Evolutionary conservation across 148 eudicot genomes (phyloP).

Genomic region (Diospyros kaki): DNA sequence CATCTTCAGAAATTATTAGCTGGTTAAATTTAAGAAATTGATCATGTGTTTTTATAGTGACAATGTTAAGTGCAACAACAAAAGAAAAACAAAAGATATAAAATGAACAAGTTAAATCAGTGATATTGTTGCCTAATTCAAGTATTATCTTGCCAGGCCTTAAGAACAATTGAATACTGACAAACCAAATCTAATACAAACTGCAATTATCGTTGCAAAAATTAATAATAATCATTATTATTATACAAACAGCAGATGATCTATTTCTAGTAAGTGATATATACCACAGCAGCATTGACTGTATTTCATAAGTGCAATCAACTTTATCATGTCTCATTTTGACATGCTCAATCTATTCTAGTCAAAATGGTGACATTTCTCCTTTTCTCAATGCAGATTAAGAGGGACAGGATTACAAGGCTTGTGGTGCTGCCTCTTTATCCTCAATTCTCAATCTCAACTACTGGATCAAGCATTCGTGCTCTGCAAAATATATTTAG

Average conservation of each 20-base stretch:
- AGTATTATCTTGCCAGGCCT: not conserved
- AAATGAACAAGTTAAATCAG: not conserved
- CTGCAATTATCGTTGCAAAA: not conserved
- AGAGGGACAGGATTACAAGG: constrained; percentile 69
- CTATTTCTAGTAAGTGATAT: not conserved
- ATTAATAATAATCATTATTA: too few relatives aligned
- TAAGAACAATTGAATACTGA: not conserved
- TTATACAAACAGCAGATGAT: not conserved
- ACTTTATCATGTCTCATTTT: not conserved
- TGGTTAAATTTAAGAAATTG: not conserved
- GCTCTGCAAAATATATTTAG: constrained; percentile 77
- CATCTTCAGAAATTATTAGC: not conserved
- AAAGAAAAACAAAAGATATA: not conserved
- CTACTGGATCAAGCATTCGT: constrained; percentile 92
- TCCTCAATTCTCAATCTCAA: constrained; percentile 91
- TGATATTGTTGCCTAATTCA: not conserved
- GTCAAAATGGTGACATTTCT: constrained; percentile 17
- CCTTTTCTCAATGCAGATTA: constrained; percentile 47
- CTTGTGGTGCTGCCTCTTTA: constrained; percentile 89
- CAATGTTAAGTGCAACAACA: not conserved
- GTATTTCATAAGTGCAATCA: not conserved
- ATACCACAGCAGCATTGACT: not conserved
- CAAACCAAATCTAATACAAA: not conserved
- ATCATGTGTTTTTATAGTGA: too few relatives aligned
- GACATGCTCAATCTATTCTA: not conserved